Percentiles rank a stretch among this genome's conserved stretches.
phyloP scores from a whole-genome alignment of 371 early-diverging fungal species.

The Entomophthora muscae region DNA sequence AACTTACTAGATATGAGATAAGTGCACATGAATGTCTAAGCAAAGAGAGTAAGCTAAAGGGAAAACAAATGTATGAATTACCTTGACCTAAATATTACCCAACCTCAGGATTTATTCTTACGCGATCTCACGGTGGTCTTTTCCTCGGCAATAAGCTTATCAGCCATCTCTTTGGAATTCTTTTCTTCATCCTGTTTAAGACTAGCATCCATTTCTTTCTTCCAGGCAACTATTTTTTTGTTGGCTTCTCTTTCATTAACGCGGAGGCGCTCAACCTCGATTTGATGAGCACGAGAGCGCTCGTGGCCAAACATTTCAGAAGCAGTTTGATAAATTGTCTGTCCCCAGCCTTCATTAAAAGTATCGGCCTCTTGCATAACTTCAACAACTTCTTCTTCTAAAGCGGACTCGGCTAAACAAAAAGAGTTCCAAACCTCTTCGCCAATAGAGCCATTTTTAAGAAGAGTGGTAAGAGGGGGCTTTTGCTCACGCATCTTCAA shows the following conservation, averaged over 20 bases:
- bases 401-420: constrained; percentile 58
- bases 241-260: constrained; percentile 7
- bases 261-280: constrained; percentile 7
- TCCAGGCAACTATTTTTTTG: constrained; percentile 4
- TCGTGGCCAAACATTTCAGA: constrained; percentile 39
- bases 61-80: no score
- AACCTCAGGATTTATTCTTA: not conserved
- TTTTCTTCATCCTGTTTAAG: not conserved
- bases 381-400: constrained; percentile 63
- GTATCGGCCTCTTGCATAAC: constrained; percentile 64
- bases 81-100: not conserved
- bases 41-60: no score
- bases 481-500: constrained; percentile 67
- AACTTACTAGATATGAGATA: no score
- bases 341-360: constrained; percentile 70
- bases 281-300: constrained; percentile 5
- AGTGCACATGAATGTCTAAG: no score
- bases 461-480: constrained; percentile 52
- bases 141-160: not conserved
- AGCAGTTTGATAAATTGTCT: constrained; percentile 66
- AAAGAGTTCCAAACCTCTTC: constrained; percentile 78
- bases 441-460: constrained; percentile 69
- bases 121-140: not conserved
- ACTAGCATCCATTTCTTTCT: constrained; percentile 5
- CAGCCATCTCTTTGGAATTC: not conserved